Evolutionary conservation across 306 rosid genomes (phyloP).

Genomic region (Quercus engelmannii): DNA sequence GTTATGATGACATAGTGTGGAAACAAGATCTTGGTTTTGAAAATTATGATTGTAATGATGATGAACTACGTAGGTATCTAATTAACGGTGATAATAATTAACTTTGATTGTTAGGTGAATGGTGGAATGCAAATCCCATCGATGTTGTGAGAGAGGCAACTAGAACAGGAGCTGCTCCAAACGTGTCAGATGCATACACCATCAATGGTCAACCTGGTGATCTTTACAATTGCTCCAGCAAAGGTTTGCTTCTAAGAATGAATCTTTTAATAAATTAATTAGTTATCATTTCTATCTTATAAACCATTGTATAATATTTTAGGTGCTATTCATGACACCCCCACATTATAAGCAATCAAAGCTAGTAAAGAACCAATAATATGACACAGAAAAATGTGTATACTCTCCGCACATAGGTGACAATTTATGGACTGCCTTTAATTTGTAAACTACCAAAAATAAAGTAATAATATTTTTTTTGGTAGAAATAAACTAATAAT

Average conservation of each 20-base stretch:
- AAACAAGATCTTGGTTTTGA: neutral
- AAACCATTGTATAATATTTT: no score
- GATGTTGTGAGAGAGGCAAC: conserved; percentile 65
- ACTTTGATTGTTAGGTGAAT: conserved; percentile 58
- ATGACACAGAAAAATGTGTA: no score
- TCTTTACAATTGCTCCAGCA: conserved; percentile 80
- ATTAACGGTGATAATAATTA: conserved; percentile 6
- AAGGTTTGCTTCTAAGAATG: conserved; percentile 34
- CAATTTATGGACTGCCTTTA: no score
- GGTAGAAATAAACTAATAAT: no score
- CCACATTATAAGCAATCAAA: no score
- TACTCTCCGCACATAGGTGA: no score
- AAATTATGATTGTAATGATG: conserved; percentile 1
- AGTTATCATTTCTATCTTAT: neutral
- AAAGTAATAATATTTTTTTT: no score
- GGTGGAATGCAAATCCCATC: conserved; percentile 92
- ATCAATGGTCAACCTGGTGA: conserved; percentile 98
- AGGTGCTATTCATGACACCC: no score
- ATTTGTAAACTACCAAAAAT: no score
- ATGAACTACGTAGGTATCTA: neutral
- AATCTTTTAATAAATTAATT: conserved; percentile 11
- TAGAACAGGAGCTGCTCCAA: conserved; percentile 75
- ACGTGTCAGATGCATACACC: conserved; percentile 79
- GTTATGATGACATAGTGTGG: no score
- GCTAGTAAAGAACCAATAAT: no score